Evolutionary conservation across 1,284 basidiomycete genomes (phyloP), one percentile per base, ranked within the genome.

Genomic region (Malassezia dermatis): DNA sequence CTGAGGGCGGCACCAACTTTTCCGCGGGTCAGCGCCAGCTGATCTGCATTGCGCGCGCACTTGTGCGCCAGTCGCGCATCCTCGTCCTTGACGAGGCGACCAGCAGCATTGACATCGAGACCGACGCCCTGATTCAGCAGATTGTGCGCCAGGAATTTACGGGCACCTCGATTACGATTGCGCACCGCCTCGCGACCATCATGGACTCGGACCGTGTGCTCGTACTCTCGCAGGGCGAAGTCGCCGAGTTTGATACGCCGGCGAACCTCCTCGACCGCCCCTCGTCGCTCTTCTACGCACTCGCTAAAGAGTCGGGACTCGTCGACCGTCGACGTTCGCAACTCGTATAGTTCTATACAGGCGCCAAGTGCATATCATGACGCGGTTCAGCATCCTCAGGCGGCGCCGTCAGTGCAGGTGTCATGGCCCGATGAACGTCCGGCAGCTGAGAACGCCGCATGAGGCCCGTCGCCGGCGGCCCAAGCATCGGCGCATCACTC

Each of bases 71-170:
- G 83, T 80, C 86, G 11, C 89, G 85, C 76, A 85, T 95, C 35
- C 78, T 94, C 1, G 86, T 94, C 1, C 79, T 94, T 15, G 90
- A 95, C 71, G 89, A 94, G 81, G 86, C 85, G 81, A 66, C 65
- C 65, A 61, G 51, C 13, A 67, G 64, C 24, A 67, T 94, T 51
- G 89, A 93, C 71, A 78, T 93, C 34, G 87, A 91, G 70, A 94
- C 89, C 2, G 89, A 94, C 75, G 81, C 81, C 48, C 84, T 85
- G 21, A 84, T 89, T 58, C 88, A 89, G 77, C 81, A 82, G 7
- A 86, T 88, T 59, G 86, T 89, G 42, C 79, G 82, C 17, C 56
- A 68, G 2, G 76, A 78, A 60, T 79, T 79, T 66, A 67, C 70
- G 31, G 77, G 69, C 15, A 73, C 68, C 15, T 68, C 67, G 11